These are phyloP conservation scores for Saccharomycopsis babjevae DNA, from an alignment of 805 yeast genomes.

Conservation along the genomic window DNA sequence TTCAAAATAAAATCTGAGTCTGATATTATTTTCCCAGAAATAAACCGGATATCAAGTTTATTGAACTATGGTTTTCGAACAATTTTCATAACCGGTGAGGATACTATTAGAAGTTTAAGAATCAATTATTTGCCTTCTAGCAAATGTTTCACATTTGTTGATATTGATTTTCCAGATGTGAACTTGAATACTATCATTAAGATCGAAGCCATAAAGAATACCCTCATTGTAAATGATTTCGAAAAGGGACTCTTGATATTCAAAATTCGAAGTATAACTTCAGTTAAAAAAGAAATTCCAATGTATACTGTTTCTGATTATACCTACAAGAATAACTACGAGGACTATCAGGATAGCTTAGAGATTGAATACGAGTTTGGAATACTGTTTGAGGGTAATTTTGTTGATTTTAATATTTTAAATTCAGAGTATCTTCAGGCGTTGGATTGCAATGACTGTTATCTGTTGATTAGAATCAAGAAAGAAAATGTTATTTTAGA, in stretches of 20 bases:
- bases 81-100: constrained; percentile 11
- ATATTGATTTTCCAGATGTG: neutral
- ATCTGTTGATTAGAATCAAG: neutral
- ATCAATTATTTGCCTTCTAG: constrained; percentile 13
- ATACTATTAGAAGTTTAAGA: constrained; percentile 7
- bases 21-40: neutral
- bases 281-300: constrained; percentile 7
- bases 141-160: neutral
- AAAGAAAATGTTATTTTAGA: neutral
- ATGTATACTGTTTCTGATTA: constrained; percentile 16
- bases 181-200: neutral
- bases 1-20: neutral
- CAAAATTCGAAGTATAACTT: neutral
- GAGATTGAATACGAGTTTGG: constrained; percentile 22
- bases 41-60: constrained; percentile 8
- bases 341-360: constrained; percentile 29
- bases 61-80: constrained; percentile 14
- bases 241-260: constrained; percentile 6
- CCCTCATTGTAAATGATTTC: constrained; percentile 9
- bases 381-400: neutral
- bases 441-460: neutral
- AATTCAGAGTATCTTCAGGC: neutral
- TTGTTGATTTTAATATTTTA: neutral
- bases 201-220: neutral
- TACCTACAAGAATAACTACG: constrained; percentile 15